Conservation (phyloP, 306 rosid species). For the Dryas octopetala region DNA sequence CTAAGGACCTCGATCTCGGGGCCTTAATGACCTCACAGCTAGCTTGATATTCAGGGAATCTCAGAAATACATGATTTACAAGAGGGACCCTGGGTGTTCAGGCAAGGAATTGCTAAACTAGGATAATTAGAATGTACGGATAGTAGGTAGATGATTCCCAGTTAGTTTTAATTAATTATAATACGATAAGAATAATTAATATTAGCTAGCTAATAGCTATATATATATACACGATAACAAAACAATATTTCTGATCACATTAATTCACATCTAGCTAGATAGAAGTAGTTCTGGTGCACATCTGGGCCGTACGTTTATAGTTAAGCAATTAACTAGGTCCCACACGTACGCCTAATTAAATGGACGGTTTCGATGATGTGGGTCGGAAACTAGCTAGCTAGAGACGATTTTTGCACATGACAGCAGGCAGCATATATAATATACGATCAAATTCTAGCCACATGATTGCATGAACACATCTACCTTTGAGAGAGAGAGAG, state of each 20-base stretch:
- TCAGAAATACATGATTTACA: background rate
- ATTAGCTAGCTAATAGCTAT: background rate
- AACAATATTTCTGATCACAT: too few species aligned
- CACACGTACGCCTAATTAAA: background rate
- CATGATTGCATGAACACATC: constrained; percentile 18
- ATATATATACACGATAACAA: background rate
- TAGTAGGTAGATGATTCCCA: background rate
- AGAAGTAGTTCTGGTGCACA: background rate
- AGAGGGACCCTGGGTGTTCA: background rate
- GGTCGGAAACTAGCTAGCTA: background rate
- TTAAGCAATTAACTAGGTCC: background rate
- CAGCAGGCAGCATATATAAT: background rate
- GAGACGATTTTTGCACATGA: constrained; percentile 4
- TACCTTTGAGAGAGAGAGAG: background rate
- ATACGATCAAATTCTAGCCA: constrained; percentile 6
- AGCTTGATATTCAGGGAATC: background rate
- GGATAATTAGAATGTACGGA: background rate
- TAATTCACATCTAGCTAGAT: background rate
- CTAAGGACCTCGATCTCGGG: too few species aligned
- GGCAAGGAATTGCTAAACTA: background rate
- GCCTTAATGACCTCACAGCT: too few species aligned
- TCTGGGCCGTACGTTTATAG: constrained; percentile 1
- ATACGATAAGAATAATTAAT: background rate
- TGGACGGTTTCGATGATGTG: background rate
- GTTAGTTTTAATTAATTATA: background rate